Evolutionary conservation across 306 rosid genomes (phyloP).

Genomic region (apple (Malus domestica)): DNA sequence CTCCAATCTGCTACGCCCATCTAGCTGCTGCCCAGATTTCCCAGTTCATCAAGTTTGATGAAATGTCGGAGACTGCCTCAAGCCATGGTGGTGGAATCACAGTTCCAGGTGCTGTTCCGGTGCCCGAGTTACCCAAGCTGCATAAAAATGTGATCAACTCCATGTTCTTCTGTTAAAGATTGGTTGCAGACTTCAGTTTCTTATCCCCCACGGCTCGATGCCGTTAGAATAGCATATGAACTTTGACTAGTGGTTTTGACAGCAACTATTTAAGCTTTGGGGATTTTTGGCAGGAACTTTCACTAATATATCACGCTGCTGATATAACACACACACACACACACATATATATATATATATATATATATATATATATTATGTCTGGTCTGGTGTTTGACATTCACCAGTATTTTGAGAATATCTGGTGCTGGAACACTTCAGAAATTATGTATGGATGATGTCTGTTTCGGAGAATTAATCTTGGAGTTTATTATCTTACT

Average conservation of each 20-base stretch:
- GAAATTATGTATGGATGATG: neutral
- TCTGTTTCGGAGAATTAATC: neutral
- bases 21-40: conserved; percentile 73
- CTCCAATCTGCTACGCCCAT: conserved; percentile 87
- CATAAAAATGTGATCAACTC: conserved; percentile 45
- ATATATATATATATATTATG: too few relatives aligned
- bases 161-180: conserved; percentile 68
- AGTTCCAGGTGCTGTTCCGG: conserved; percentile 44
- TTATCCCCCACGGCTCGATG: neutral
- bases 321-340: too few relatives aligned
- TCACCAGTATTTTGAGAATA: too few relatives aligned
- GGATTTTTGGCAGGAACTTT: too few relatives aligned
- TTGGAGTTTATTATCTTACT: neutral
- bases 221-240: neutral
- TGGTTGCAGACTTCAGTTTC: neutral
- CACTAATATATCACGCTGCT: too few relatives aligned
- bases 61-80: conserved; percentile 67
- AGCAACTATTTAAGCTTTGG: too few relatives aligned
- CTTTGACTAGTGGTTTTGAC: neutral
- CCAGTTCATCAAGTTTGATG: conserved; percentile 69
- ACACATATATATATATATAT: too few relatives aligned
- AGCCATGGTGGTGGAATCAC: conserved; percentile 53
- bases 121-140: conserved; percentile 64
- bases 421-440: too few relatives aligned
- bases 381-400: too few relatives aligned